Evolutionary conservation across 306 rosid species (phyloP).

Genomic region (Vigna nakashimae): DNA sequence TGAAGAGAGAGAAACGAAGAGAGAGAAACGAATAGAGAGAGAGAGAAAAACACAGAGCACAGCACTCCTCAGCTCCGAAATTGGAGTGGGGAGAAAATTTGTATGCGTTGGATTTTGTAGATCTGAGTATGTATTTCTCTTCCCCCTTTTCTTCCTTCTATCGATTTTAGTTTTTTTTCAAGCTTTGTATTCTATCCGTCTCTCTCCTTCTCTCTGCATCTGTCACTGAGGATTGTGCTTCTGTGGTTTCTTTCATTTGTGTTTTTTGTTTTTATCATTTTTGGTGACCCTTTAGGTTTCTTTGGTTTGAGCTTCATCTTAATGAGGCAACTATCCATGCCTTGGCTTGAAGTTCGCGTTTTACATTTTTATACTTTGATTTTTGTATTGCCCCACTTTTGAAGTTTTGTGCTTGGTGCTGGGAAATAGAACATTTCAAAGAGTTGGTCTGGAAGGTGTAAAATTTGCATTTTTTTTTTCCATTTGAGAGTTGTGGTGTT

Average conservation of each 20-base stretch:
- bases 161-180: slow-evolving; percentile 4
- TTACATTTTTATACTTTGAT: slow-evolving; percentile 20
- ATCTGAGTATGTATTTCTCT: slow-evolving; percentile 50
- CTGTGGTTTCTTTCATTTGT: slow-evolving; percentile 11
- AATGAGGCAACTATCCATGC: slow-evolving; percentile 14
- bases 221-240: slow-evolving; percentile 24
- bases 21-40: slow-evolving; percentile 3
- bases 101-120: slow-evolving; percentile 48
- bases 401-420: slow-evolving; percentile 38
- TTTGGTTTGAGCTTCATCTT: slow-evolving; percentile 23
- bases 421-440: slow-evolving; percentile 16
- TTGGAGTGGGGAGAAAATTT: slow-evolving; percentile 47
- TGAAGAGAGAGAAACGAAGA: slow-evolving; percentile 31
- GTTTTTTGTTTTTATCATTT: neutral
- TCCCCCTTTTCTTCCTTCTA: neutral
- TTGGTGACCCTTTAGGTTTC: slow-evolving; percentile 39
- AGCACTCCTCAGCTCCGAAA: slow-evolving; percentile 49
- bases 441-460: slow-evolving; percentile 5
- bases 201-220: neutral
- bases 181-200: neutral
- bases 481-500: slow-evolving; percentile 24
- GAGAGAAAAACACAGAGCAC: neutral
- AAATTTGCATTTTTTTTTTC: slow-evolving; percentile 23
- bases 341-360: slow-evolving; percentile 35
- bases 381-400: slow-evolving; percentile 5